Evolutionary conservation across 352 stramenopile genomes (phyloP).

Genomic region (Phytophthora macrochlamydospora): DNA sequence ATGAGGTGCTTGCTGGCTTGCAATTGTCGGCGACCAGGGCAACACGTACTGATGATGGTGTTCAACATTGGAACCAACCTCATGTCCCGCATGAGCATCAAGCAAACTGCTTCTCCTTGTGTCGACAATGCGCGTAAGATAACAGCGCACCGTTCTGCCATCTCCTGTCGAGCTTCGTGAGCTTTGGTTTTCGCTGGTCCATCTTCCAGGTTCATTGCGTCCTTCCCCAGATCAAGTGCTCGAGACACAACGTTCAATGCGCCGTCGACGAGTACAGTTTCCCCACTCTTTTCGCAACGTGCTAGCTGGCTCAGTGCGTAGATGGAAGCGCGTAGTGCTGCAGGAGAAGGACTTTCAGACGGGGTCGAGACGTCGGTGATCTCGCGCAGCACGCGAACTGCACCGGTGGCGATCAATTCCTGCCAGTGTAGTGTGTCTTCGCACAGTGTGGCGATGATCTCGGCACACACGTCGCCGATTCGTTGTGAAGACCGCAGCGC

Average conservation of each 20-base stretch:
- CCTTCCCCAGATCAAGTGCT: conserved; percentile 29
- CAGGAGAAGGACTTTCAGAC: conserved; percentile 8
- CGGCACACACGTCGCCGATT: conserved; percentile 66
- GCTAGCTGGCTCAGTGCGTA: conserved; percentile 76
- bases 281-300: conserved; percentile 45
- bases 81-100: conserved; percentile 52
- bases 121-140: conserved; percentile 76
- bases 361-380: conserved; percentile 39
- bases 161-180: conserved; percentile 40
- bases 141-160: conserved; percentile 67
- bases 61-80: conserved; percentile 59
- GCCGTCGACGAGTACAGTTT: conserved; percentile 59
- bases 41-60: conserved; percentile 40
- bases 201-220: background rate
- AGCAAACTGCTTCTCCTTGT: conserved; percentile 43
- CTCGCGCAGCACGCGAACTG: conserved; percentile 58
- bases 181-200: conserved; percentile 21
- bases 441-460: conserved; percentile 70
- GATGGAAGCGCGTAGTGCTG: conserved; percentile 54
- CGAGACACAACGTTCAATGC: conserved; percentile 63
- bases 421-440: conserved; percentile 61
- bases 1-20: conserved; percentile 60
- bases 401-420: conserved; percentile 56
- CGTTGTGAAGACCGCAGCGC: conserved; percentile 40
- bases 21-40: conserved; percentile 42